phyloP scores from a whole-genome alignment of 202 grass and related monocot genomes.

The Brachypodium distachyon region DNA sequence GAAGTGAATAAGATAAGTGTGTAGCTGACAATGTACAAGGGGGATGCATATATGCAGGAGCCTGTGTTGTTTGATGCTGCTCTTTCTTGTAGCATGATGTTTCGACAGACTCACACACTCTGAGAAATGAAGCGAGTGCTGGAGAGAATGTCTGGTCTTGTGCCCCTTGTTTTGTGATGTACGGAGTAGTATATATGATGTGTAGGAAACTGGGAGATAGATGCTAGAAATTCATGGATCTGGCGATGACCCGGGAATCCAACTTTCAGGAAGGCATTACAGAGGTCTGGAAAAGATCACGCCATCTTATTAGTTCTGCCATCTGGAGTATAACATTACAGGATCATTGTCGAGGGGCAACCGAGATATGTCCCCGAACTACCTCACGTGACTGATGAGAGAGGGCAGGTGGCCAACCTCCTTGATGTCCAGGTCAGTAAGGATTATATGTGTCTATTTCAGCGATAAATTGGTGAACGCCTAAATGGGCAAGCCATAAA shows the following conservation, averaged over 20 bases:
- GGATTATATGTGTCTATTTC: conserved; percentile 1
- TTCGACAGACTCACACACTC: background rate
- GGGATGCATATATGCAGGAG: background rate
- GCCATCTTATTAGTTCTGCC: conserved; percentile 64
- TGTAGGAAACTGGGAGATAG: background rate
- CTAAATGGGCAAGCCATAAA: background rate
- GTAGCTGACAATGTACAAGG: conserved; percentile 32
- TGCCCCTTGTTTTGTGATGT: background rate
- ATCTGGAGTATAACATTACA: conserved; percentile 84
- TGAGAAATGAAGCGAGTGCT: background rate
- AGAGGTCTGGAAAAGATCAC: conserved; percentile 77
- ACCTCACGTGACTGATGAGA: conserved; percentile 58
- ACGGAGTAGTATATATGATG: no score
- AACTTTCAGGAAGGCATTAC: conserved; percentile 55
- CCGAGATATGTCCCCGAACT: conserved; percentile 55
- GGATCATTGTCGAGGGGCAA: conserved; percentile 69
- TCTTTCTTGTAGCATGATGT: background rate
- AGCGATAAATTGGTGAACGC: background rate
- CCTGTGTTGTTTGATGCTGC: background rate
- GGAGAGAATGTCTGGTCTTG: background rate
- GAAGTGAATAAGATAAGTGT: conserved; percentile 17
- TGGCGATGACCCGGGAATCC: no score
- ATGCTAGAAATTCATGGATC: no score
- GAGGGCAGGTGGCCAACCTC: conserved; percentile 59
- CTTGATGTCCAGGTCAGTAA: conserved; percentile 95